A percentile compares a stretch with the other conserved stretches of the same genome.
Conservation (phyloP, 176 grass and related monocot species). For the Chloris gayana region DNA sequence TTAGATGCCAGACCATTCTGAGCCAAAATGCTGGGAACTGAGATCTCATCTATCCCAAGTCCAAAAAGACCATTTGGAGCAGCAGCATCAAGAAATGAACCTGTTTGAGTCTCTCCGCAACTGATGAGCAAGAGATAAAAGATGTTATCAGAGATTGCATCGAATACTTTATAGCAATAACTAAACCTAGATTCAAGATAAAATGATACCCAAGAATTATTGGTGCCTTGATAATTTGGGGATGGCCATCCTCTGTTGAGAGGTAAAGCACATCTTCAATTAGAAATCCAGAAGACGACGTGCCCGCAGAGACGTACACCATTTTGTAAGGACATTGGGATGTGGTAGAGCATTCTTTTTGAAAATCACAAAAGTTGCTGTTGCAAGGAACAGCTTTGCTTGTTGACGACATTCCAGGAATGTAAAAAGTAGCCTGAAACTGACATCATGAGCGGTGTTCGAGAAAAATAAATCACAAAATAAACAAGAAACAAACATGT, state of each 20-base stretch:
- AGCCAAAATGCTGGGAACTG: constrained; percentile 72
- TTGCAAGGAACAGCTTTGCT: constrained; percentile 67
- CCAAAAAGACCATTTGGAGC: constrained; percentile 85
- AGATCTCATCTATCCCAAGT: constrained; percentile 66
- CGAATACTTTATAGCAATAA: neutral
- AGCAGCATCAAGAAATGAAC: constrained; percentile 67
- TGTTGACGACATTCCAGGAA: constrained; percentile 68
- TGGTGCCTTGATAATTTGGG: constrained; percentile 61
- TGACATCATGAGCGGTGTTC: constrained; percentile 8
- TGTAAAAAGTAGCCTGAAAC: constrained; percentile 58
- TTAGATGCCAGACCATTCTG: constrained; percentile 60
- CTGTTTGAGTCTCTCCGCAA: constrained; percentile 79
- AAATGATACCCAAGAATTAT: constrained; percentile 73
- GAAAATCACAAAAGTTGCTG: constrained; percentile 55
- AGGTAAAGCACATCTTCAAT: constrained; percentile 76
- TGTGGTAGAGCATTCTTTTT: constrained; percentile 60
- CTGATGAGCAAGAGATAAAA: constrained; percentile 31
- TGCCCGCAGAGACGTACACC: constrained; percentile 63
- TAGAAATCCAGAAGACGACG: constrained; percentile 80
- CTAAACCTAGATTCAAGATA: neutral
- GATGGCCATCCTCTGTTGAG: constrained; percentile 50
- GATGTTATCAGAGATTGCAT: neutral
- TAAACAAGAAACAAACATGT: constrained; percentile 16
- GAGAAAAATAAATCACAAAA: neutral
- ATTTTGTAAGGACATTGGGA: constrained; percentile 71